Conservation (phyloP, 176 grass and related monocot genomes). For the Hsuehochloa calcarea region DNA sequence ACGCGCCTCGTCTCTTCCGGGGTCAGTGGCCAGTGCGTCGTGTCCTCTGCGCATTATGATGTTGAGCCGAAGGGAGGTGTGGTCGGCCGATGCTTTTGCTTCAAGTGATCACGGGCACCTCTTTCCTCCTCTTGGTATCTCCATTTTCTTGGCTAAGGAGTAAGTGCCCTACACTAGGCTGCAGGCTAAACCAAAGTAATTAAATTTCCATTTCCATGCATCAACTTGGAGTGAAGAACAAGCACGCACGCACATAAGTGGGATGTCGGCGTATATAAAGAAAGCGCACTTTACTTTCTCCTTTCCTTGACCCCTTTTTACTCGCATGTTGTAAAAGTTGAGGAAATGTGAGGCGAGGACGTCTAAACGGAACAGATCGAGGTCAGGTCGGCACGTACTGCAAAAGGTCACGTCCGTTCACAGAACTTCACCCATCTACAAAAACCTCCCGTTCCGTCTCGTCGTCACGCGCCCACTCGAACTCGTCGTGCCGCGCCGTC, state of each 20-base stretch:
- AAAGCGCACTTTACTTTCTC: slow-evolving; percentile 17
- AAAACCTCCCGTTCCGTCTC: neutral
- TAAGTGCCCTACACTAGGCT: neutral
- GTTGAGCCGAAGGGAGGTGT: neutral
- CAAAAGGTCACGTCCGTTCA: neutral
- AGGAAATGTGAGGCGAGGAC: neutral
- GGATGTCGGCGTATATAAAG: neutral
- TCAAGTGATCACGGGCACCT: neutral
- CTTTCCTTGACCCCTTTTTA: neutral
- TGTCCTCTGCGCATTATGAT: neutral
- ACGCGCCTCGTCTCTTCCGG: slow-evolving; percentile 2
- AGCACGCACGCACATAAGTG: neutral
- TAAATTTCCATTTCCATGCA: neutral
- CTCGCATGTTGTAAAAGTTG: neutral
- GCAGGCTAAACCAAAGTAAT: neutral
- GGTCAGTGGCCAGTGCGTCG: neutral
- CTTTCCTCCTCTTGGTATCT: neutral
- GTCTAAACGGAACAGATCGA: neutral
- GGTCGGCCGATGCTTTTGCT: neutral
- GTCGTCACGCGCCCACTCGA: neutral
- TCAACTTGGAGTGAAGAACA: neutral
- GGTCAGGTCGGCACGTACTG: neutral
- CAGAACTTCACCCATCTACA: neutral
- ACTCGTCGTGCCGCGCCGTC: neutral
- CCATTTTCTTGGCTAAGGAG: neutral